These are phyloP conservation scores for Phellinidium pouzarii DNA, from an alignment of 1,284 basidiomycete species.

Conservation along the genomic window DNA sequence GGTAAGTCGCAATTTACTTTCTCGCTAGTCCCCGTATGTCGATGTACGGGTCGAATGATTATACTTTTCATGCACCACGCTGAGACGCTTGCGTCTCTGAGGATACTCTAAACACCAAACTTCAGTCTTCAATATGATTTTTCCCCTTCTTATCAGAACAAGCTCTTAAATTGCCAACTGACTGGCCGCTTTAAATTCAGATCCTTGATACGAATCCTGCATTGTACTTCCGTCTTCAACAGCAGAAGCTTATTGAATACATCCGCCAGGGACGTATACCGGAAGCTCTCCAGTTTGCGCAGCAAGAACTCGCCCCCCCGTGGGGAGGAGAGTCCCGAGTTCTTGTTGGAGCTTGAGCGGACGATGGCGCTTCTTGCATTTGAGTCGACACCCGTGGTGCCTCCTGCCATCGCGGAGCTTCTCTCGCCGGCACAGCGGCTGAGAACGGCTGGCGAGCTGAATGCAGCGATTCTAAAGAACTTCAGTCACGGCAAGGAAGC, in stretches of 20 bases:
- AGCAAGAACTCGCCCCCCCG: conserved; percentile 90
- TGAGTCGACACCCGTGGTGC: conserved; percentile 56
- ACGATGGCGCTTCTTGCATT: conserved; percentile 97
- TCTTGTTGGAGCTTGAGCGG: conserved; percentile 84
- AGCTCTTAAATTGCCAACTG: conserved; percentile 20
- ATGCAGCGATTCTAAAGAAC: conserved; percentile 89
- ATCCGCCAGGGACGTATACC: conserved; percentile 78
- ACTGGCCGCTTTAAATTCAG: conserved; percentile 39
- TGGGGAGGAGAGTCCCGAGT: conserved; percentile 92
- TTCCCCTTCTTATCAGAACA: conserved; percentile 15
- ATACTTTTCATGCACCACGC: conserved; percentile 99
- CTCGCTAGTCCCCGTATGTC: conserved; percentile 11
- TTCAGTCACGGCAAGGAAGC: conserved; percentile 90
- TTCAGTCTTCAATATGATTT: conserved; percentile 90
- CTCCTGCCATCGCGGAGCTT: conserved; percentile 67
- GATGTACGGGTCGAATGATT: conserved; percentile 59
- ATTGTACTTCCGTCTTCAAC: conserved; percentile 89
- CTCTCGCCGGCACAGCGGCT: conserved; percentile 82
- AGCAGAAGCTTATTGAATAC: conserved; percentile 91
- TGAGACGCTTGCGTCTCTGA: conserved; percentile 74
- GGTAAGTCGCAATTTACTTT: conserved; percentile 49
- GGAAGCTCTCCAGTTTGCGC: conserved; percentile 86
- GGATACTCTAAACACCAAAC: conserved; percentile 66
- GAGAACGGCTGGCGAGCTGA: conserved; percentile 91
- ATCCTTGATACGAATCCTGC: conserved; percentile 91